phyloP scores from a whole-genome alignment of 2,329 filamentous ascomycete genomes.

The Arthrobotrys musiformis region DNA sequence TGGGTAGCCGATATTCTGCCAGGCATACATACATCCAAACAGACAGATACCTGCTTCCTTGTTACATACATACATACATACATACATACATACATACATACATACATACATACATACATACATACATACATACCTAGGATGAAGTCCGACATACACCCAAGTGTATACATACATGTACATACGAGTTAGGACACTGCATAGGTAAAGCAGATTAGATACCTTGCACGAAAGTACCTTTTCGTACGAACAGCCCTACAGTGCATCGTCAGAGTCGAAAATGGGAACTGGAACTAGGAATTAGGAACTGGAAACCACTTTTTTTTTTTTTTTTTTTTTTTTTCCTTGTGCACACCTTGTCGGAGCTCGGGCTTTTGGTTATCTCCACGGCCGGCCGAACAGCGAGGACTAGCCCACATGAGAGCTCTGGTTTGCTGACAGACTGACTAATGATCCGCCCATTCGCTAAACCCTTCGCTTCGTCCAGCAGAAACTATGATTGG shows the following conservation, averaged over 20 bases:
- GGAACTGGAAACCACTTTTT: neutral
- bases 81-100: no score
- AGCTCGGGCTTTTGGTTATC: constrained; percentile 14
- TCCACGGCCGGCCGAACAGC: constrained; percentile 18
- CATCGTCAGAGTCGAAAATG: neutral
- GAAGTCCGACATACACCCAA: no score
- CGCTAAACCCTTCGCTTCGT: constrained; percentile 2
- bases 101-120: neutral
- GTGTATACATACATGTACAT: no score
- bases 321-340: neutral
- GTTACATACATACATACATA: neutral
- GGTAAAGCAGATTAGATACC: neutral
- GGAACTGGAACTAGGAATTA: neutral
- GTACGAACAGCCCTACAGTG: neutral
- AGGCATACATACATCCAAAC: neutral
- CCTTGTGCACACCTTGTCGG: no score
- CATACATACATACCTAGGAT: neutral
- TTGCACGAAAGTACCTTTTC: neutral
- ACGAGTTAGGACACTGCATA: neutral
- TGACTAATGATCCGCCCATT: constrained; percentile 3
- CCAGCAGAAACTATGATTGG: neutral
- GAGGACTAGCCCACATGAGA: neutral
- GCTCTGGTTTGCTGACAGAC: constrained; percentile 2
- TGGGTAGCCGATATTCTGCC: neutral
- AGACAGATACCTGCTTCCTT: no score